These are phyloP conservation scores for Aspergillus mulundensis DNA, from an alignment of 495 filamentous ascomycete genomes.

Conservation along the genomic window DNA sequence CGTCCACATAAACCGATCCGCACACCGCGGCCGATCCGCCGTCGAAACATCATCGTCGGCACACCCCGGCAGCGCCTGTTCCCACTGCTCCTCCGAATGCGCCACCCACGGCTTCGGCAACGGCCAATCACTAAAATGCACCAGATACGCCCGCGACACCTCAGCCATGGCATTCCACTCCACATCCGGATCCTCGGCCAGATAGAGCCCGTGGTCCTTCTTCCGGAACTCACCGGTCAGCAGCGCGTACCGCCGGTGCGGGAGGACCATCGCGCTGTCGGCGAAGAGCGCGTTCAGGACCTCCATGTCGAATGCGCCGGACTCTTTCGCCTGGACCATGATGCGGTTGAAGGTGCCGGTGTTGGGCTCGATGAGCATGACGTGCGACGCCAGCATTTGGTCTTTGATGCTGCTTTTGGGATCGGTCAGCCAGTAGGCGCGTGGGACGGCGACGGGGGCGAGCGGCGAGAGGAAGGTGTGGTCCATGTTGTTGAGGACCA, in stretches of 20 bases:
- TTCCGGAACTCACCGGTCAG: background rate
- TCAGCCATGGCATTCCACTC: background rate
- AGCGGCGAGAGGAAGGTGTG: background rate
- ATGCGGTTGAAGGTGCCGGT: background rate
- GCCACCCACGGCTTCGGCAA: background rate
- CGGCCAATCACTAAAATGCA: background rate
- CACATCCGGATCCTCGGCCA: background rate
- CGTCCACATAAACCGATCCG: background rate
- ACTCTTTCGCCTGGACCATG: background rate
- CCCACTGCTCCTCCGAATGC: background rate
- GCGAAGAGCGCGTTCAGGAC: background rate
- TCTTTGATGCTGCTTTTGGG: background rate
- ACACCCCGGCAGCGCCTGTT: background rate
- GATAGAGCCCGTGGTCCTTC: background rate
- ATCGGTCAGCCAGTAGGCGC: background rate
- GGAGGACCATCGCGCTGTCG: background rate
- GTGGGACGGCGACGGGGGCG: background rate
- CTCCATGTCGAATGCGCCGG: background rate
- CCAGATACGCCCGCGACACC: background rate
- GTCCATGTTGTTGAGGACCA: background rate
- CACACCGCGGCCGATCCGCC: background rate
- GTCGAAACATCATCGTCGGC: background rate
- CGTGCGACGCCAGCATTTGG: background rate
- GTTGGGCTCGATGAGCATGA: background rate
- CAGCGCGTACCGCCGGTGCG: background rate